A percentile compares a stretch with the other conserved stretches of the same genome.
phyloP scores from a whole-genome alignment of 2,329 filamentous ascomycete species.

The Penicillium olsonii region DNA sequence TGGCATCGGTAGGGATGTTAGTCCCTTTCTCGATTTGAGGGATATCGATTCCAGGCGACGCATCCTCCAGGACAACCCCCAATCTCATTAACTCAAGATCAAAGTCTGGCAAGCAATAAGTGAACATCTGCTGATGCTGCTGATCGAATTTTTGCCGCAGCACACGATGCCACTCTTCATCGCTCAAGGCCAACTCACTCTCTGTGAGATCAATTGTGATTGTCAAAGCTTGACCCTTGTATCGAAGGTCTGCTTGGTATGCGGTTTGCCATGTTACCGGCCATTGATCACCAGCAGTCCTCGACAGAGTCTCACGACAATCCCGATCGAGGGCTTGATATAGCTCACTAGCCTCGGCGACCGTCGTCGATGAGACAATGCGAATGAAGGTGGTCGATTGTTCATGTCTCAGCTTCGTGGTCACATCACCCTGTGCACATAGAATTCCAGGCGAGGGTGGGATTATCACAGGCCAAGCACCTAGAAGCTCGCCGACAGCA shows the following conservation, averaged over 20 bases:
- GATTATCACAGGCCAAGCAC: conserved; percentile 56
- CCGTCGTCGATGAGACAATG: conserved; percentile 38
- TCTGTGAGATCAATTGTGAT: conserved; percentile 38
- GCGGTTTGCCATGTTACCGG: conserved; percentile 32
- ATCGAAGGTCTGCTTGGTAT: conserved; percentile 51
- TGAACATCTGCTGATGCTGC: conserved; percentile 50
- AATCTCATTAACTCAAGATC: conserved; percentile 54
- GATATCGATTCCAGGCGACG: conserved; percentile 45
- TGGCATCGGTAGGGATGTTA: conserved; percentile 38
- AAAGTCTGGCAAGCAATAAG: conserved; percentile 45
- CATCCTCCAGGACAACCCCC: conserved; percentile 47
- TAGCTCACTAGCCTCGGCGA: conserved; percentile 34
- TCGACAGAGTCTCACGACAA: conserved; percentile 42
- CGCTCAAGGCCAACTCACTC: conserved; percentile 36
- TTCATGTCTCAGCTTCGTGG: conserved; percentile 52
- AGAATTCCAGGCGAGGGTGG: conserved; percentile 53
- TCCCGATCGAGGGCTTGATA: conserved; percentile 40
- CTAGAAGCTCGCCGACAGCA: conserved; percentile 51
- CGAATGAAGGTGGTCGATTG: conserved; percentile 51
- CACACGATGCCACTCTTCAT: conserved; percentile 29
- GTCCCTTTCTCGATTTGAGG: conserved; percentile 33
- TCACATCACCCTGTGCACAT: conserved; percentile 54
- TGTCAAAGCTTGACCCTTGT: conserved; percentile 49
- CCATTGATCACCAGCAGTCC: conserved; percentile 34
- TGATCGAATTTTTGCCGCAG: conserved; percentile 45